Evolutionary conservation across 1,139 yeast species (phyloP), one percentile per base, ranked within the genome.

Genomic region (Nematodospora anomalae): DNA sequence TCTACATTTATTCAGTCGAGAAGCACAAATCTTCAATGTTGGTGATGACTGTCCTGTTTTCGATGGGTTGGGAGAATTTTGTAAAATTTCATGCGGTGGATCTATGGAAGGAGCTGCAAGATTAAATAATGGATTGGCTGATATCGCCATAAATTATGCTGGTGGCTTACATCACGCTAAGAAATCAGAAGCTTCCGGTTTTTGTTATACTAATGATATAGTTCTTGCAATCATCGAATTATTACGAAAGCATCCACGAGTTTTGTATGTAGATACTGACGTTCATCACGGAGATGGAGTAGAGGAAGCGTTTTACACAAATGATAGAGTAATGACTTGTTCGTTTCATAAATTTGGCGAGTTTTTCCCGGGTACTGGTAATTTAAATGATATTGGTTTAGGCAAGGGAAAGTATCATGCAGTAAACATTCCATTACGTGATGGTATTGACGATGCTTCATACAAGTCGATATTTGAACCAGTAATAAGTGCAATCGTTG

Each of bases 221-320:
- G 98, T 92, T 1, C 66, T 92, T 42, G 89, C 95, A 12, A 88
- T 90, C 28, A 63, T 92, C 40, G 88, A 90, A 52, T 64, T 92
- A 40, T 70, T 92, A 47, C 72, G 97, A 43, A 84, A 83, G 46
- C 95, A 89, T 57, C 90, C 97, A 7, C 71, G 98, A 41, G 97
- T 92, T 5, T 67, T 92, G 51, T 92, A 92, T 57, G 88, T 92
- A 40, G 98, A 92, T 60, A 90, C 90, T 38, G 98, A 92, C 59
- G 80, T 92, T 20, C 98, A 92, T 59, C 98, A 92, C 57, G 98
- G 98, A 16, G 98, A 92, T 59, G 98, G 98, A 38, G 98, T 92
- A 2, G 97, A 92, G 57, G 97, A 92, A 60, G 97, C 97, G 1
- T 92, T 92, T 52, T 89, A 90, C 58, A 80, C 95, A 27, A 87